A percentile compares a stretch with the other conserved stretches of the same genome.
Conservation (phyloP, 257 asterid genomes). For the Solanum lycopersicoides region DNA sequence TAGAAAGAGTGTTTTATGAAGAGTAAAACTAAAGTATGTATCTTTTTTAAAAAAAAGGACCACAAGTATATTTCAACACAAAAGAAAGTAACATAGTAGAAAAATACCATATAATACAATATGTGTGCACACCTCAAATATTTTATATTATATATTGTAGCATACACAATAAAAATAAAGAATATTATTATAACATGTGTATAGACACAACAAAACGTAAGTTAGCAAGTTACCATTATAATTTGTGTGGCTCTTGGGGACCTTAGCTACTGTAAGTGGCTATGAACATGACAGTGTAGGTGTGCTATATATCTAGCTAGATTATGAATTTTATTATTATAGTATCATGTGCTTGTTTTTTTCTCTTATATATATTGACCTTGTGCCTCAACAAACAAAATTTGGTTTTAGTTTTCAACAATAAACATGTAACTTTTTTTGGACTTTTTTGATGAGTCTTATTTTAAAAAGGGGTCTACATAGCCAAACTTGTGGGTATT, state of each 20-base stretch:
- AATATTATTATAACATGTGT: not conserved
- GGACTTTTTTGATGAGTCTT: not conserved
- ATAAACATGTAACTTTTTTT: not conserved
- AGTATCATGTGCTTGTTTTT: not conserved
- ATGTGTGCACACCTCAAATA: not conserved
- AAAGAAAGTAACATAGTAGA: not conserved
- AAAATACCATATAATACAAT: not conserved
- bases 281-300: not conserved
- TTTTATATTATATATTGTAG: not conserved
- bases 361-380: not conserved
- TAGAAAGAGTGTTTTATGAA: not conserved
- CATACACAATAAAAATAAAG: not conserved
- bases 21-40: not conserved
- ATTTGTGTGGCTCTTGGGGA: not conserved
- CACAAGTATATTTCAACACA: not conserved
- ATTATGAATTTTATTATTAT: not conserved
- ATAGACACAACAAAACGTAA: not conserved
- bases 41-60: not conserved
- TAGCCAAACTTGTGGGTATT: not conserved
- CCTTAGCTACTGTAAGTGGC: not conserved
- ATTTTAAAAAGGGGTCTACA: not conserved
- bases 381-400: not conserved
- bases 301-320: too few relatives aligned
- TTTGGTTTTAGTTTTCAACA: not conserved
- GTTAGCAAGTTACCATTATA: not conserved